These are phyloP conservation scores for Tulasnella sp. DNA, from an alignment of 768 basidiomycete species.

Conservation along the genomic window DNA sequence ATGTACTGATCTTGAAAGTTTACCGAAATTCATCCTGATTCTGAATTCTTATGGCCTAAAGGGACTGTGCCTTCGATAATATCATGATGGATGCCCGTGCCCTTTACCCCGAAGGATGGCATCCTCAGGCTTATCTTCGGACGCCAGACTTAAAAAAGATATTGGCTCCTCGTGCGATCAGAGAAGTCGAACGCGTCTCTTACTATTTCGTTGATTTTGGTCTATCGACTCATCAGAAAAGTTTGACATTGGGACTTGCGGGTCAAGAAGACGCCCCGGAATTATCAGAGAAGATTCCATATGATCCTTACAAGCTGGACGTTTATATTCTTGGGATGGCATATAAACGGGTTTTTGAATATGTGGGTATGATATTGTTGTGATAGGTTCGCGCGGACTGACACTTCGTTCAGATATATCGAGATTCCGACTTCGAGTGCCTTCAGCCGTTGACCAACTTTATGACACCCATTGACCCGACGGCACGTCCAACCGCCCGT, in stretches of 20 bases:
- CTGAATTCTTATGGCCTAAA: not conserved
- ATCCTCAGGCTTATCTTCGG: not conserved
- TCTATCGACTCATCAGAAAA: slow-evolving; percentile 5
- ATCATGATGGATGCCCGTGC: slow-evolving; percentile 26
- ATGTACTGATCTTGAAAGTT: not conserved
- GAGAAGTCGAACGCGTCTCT: not conserved
- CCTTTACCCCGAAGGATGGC: slow-evolving; percentile 20
- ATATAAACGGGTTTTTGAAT: not conserved
- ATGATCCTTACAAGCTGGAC: slow-evolving; percentile 24
- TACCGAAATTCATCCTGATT: not conserved
- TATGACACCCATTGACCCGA: not conserved
- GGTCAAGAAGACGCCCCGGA: slow-evolving; percentile 23
- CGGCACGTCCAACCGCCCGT: not conserved
- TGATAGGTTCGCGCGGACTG: not conserved
- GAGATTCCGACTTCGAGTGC: not conserved
- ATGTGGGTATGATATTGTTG: too few relatives aligned
- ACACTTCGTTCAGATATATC: not conserved
- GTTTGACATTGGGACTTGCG: not conserved
- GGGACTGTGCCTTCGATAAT: slow-evolving; percentile 21
- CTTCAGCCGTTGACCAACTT: not conserved
- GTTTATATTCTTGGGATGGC: slow-evolving; percentile 24
- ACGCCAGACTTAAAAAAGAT: not conserved
- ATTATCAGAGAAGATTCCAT: slow-evolving; percentile 15
- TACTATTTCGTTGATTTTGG: slow-evolving; percentile 25
- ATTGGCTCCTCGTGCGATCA: not conserved